Evolutionary conservation across 352 stramenopile species (phyloP), one percentile per base, ranked within the genome.

Genomic region (Albugo candida): DNA sequence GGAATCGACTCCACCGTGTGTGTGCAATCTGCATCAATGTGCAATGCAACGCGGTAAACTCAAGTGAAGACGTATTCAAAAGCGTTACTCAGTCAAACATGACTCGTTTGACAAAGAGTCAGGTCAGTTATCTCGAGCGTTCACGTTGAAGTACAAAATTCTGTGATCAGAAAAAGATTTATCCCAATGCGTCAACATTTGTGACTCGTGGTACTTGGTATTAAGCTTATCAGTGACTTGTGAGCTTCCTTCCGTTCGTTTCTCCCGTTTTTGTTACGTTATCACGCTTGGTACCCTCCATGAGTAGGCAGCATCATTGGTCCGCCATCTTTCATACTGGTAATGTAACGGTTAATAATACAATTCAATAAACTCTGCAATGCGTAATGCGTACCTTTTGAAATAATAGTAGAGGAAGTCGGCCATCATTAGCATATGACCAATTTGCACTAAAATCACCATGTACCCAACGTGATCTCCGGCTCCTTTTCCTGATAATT

Each of bases 351-450:
- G 34, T 34, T 51, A 3, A 50, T 38, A 54, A 40, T 41, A 17
- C 1, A 53, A n/a, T 31, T 43, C 34, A 41, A 11, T 5, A 16
- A 10, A 51, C 24, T 50, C 10, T 39, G 44, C 39, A 27, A 36
- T 0, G 24, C 19, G 18, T 6, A 24, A 13, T 42, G 56, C 59
- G 36, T 48, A 86, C 73, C 73, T 89, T 59, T 95, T 92, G 64
- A 98, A 94, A 76, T 99, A 99, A 64, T 98, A 98, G 77, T 96
- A 98, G 61, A 98, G 95, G 58, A 98, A 99, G 65, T 98, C 93
- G 21, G 83, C 75, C 93, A 99, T 98, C 61, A 98, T 88, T 31
- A 97, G 68, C 65, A 98, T 92, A 70, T 99, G 93, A 24, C 94
- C 74, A 56, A 98, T 95, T 68, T 98, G 95, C n/a, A 94, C 75